Evolutionary conservation across 2,329 filamentous ascomycete genomes (phyloP), one percentile per base, ranked within the genome.

Genomic region (Paraphoma chrysanthemicola): DNA sequence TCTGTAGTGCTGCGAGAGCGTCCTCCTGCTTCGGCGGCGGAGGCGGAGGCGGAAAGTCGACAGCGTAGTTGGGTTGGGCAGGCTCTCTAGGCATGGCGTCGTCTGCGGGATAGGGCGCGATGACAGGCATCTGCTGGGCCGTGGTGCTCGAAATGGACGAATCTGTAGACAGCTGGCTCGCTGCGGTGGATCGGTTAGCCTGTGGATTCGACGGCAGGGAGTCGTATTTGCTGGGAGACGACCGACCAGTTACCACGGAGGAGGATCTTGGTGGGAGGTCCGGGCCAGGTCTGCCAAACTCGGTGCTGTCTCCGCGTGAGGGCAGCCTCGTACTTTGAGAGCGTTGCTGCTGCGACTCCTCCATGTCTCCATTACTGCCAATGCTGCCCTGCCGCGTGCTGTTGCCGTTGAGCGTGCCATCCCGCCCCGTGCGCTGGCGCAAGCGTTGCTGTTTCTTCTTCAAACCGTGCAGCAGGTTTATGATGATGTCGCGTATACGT

Each of bases 371-470:
- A 11, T 60, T 66, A 59, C 70, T 72, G 36, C 69, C 72, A 14
- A 73, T 64, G 56, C 74, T 77, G 59, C 68, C 71, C 55, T 77
- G 75, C 6, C 76, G 60, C 52, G 79, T 76, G 51, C 74, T 81
- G 49, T 67, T 67, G 51, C 75, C 74, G 56, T 77, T 79, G 41
- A 72, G 54, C 6, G 65, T 64, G 50, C 86, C 79, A 52, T 84
- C 81, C 63, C 80, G 78, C 51, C 81, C 78, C 56, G 81, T 81
- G 57, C 84, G 82, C 60, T 86, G 85, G 44, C 87, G 81, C 69
- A 99, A 79, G 69, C 93, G 92, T 72, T 96, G 93, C 74, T 99
- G 95, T 77, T 99, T 99, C 77, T 94, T 90, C 81, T 99, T 99
- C 62, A 99, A 80, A 2, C 95, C 95, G 75, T 99, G 95, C 8